Evolutionary conservation across 768 basidiomycete species (phyloP), one percentile per base, ranked within the genome.

Genomic region (Lanmaoa rubissima): DNA sequence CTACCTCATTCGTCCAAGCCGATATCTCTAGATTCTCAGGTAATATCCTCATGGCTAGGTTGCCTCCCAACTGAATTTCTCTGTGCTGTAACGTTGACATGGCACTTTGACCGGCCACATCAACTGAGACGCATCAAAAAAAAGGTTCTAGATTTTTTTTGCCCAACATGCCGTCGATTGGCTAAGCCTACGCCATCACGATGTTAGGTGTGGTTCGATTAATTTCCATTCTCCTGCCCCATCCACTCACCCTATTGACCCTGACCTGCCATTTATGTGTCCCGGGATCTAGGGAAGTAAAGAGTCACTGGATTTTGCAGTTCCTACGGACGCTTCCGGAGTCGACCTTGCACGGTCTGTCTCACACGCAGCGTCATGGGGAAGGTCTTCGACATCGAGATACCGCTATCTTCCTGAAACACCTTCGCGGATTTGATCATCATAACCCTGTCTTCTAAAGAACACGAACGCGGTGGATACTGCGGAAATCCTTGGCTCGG

Each of bases 21-120:
- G 26, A 10, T 36, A 21, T n/a, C 28, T 28, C 24, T 45, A 13
- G 19, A 31, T 58, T 42, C 26, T 19, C 43, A 47, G 28, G 35
- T 32, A 34, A 36, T 55, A 21, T 36, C 21, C 21, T 9, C 53
- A 31, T 44, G 53, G 53, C 36, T 32, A 32, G 19, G 28, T 56
- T 55, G 9, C 51, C 7, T 28, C 26, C 16, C 35, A 43, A 31
- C 24, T 38, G 12, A 11, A 9, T 13, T 5, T 34, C 28, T 31
- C 41, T 36, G 17, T 41, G 31, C 21, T 50, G 56, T 38, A 39
- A 48, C 26, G 21, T 40, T 58, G 47, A 36, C 56, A 49, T 43
- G 45, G n/a, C 47, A 38, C 19, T 35, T 13, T 39, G 43, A 2
- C 10, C 17, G 2, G 55, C 35, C 56, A 49, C 26, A 24, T 26